Evolutionary conservation across 192 early-diverging fungal species (phyloP).

Genomic region (Coemansia sp.): DNA sequence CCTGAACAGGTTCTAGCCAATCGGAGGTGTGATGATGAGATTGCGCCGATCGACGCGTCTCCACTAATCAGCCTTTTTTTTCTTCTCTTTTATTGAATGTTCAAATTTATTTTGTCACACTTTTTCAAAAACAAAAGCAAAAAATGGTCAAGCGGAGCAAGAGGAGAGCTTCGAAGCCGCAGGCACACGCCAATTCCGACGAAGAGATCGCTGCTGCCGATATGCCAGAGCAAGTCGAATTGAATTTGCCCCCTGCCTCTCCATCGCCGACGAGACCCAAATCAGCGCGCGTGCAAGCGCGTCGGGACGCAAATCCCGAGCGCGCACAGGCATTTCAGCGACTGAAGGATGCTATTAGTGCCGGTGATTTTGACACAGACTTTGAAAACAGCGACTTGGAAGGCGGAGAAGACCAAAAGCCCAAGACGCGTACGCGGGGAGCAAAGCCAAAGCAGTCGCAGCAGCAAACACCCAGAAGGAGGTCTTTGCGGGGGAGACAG

Average conservation of each 20-base stretch:
- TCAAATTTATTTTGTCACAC: not conserved
- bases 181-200: not conserved
- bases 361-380: constrained; percentile 38
- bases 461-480: not conserved
- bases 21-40: not conserved
- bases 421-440: not conserved
- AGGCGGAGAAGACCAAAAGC: not conserved
- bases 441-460: not conserved
- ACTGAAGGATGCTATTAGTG: constrained; percentile 37
- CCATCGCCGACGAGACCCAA: constrained; percentile 1
- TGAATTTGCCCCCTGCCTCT: not conserved
- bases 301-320: constrained; percentile 36
- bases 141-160: constrained; percentile 3
- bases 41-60: not conserved
- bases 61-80: not conserved
- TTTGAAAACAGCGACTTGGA: constrained; percentile 8
- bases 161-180: not conserved
- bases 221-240: not conserved
- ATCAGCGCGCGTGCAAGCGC: constrained; percentile 35
- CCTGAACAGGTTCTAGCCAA: constrained; percentile 1
- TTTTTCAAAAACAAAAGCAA: constrained; percentile 1
- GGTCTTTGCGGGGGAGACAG: not conserved
- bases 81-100: constrained; percentile 11
- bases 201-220: not conserved
- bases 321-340: constrained; percentile 30